Evolutionary conservation across 2,329 filamentous ascomycete genomes (phyloP).

Genomic region (Cadophora gregata): DNA sequence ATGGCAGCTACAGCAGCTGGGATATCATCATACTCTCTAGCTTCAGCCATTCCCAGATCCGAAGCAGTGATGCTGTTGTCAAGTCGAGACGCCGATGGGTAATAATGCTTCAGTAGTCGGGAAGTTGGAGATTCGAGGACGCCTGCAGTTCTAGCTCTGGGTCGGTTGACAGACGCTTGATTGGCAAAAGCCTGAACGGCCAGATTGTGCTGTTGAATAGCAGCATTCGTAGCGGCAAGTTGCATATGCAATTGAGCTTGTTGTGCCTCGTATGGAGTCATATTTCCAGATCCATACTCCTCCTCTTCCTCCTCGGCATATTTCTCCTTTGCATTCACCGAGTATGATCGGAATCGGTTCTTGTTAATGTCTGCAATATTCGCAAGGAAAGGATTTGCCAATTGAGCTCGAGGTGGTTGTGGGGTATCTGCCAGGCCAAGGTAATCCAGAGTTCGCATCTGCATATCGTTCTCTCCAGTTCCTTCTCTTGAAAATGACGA

Average conservation of each 20-base stretch:
- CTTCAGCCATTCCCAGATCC: constrained; percentile 76
- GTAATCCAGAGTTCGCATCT: constrained; percentile 91
- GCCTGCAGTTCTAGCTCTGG: constrained; percentile 88
- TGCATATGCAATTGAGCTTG: constrained; percentile 67
- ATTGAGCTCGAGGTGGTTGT: constrained; percentile 75
- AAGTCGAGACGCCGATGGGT: constrained; percentile 76
- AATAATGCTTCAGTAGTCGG: constrained; percentile 69
- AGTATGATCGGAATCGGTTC: constrained; percentile 95
- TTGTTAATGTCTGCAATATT: constrained; percentile 78
- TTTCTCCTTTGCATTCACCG: constrained; percentile 97
- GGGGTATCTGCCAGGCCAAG: constrained; percentile 93
- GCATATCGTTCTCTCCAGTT: constrained; percentile 83
- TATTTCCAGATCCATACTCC: constrained; percentile 58
- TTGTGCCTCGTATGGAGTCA: constrained; percentile 61
- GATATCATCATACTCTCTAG: constrained; percentile 79
- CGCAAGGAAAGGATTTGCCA: constrained; percentile 76
- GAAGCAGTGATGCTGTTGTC: constrained; percentile 77
- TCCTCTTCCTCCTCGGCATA: constrained; percentile 90
- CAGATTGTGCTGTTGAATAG: constrained; percentile 89
- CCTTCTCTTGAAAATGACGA: constrained; percentile 88
- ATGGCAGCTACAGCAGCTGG: constrained; percentile 83
- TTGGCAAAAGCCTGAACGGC: constrained; percentile 92
- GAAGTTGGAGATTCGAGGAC: constrained; percentile 70
- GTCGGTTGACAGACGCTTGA: constrained; percentile 80
- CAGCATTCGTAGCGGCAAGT: constrained; percentile 67